These are phyloP conservation scores for Trametes versicolor DNA, from an alignment of 1,284 basidiomycete species.

Conservation along the genomic window DNA sequence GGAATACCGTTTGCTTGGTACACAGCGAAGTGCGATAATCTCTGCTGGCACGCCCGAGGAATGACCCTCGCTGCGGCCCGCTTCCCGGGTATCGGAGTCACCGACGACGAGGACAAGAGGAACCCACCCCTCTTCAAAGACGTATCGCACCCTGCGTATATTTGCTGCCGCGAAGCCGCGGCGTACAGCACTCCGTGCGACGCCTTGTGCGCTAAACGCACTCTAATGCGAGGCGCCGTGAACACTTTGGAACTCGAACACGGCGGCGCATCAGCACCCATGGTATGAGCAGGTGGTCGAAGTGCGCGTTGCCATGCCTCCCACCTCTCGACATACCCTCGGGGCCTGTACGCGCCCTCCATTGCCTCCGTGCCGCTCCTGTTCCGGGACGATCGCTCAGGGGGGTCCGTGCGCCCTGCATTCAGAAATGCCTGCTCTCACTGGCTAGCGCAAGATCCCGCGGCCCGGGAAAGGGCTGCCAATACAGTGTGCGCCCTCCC, in stretches of 20 bases:
- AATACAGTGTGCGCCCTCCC: conserved; percentile 18
- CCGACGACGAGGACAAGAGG: neutral
- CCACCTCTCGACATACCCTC: conserved; percentile 1
- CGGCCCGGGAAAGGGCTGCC: conserved; percentile 1
- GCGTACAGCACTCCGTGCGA: neutral
- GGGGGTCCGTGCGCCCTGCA: neutral
- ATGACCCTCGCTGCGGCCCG: neutral
- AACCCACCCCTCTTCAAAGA: conserved; percentile 3
- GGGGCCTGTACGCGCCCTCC: neutral
- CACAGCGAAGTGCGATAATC: conserved; percentile 1
- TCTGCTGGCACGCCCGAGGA: conserved; percentile 3
- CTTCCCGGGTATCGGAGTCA: neutral
- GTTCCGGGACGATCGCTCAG: conserved; percentile 8
- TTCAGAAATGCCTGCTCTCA: conserved; percentile 5
- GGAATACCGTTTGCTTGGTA: neutral
- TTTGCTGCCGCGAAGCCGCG: neutral
- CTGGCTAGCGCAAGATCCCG: conserved; percentile 3
- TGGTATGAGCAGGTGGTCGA: neutral
- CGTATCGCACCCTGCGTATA: conserved; percentile 4
- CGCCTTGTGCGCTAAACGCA: neutral
- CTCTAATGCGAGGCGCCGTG: neutral
- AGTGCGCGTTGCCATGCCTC: conserved; percentile 11
- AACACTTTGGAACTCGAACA: neutral
- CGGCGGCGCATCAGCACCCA: neutral
- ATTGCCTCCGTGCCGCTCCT: conserved; percentile 7